Evolutionary conservation across 1,284 basidiomycete genomes (phyloP).

Genomic region (Malassezia sympodialis): DNA sequence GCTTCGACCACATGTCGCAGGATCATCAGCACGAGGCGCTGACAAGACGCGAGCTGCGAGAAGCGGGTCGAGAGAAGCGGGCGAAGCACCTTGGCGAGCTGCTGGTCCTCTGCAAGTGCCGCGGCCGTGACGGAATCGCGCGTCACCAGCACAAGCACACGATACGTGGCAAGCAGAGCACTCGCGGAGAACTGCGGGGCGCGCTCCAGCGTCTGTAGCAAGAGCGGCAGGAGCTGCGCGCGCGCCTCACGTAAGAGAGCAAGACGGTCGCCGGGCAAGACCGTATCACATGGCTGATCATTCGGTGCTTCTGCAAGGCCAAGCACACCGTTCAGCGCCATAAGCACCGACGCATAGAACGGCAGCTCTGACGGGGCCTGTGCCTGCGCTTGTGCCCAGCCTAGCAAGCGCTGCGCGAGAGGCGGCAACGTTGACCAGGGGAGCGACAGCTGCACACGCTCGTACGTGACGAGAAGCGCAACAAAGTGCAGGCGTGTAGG

Average conservation of each 20-base stretch:
- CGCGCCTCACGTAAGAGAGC: conserved; percentile 31
- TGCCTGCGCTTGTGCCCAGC: background rate
- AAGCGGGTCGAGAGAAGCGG: conserved; percentile 28
- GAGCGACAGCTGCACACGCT: background rate
- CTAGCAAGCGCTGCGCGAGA: background rate
- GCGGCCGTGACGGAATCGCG: conserved; percentile 24
- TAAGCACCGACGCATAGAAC: background rate
- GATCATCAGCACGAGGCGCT: conserved; percentile 74
- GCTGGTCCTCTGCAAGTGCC: conserved; percentile 23
- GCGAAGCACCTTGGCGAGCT: conserved; percentile 29
- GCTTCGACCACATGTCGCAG: conserved; percentile 85
- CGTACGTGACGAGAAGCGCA: conserved; percentile 13
- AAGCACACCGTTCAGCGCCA: background rate
- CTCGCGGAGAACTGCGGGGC: conserved; percentile 22
- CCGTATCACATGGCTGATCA: conserved; percentile 52
- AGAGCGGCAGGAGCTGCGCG: conserved; percentile 22
- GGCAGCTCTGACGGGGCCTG: background rate
- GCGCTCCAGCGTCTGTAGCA: conserved; percentile 46
- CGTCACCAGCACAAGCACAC: conserved; percentile 35
- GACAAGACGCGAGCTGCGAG: conserved; percentile 53
- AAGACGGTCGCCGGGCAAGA: conserved; percentile 37
- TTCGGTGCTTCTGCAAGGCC: background rate
- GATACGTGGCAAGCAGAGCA: conserved; percentile 34
- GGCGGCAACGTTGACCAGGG: background rate
- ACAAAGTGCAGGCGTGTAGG: conserved; percentile 17